Evolutionary conservation across 1,284 basidiomycete genomes (phyloP), one percentile per base, ranked within the genome.

Genomic region (Sutorius eximius): DNA sequence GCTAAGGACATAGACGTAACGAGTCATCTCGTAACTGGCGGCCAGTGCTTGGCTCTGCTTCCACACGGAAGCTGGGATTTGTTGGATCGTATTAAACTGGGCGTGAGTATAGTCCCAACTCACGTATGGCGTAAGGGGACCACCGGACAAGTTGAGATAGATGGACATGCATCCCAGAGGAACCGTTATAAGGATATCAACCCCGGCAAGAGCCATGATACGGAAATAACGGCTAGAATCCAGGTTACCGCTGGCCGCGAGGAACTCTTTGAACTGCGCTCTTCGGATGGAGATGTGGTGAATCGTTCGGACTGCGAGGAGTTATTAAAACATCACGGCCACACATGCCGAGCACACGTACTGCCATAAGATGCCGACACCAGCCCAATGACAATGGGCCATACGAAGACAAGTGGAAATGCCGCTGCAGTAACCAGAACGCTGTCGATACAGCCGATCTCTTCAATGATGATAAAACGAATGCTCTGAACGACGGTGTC

Each of bases 101-200:
- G 46, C 66, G 61, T 90, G 88, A 0, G 79, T 80, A 58, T 80
- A 68, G 0, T 59, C 75, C 84, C 85, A 88, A 40, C 68, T 75
- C 30, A 72, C 67, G 27, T 82, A 87, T 0, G 81, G 77, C 0
- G 61, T 32, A 3, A 82, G 48, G 1, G 63, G 57, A 0, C 56
- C 44, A 9, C 56, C 41, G 2, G 54, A 27, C 37, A 62, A n/a
- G 56, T 73, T 71, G 53, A 59, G n/a, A 44, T 64, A 67, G 12
- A 78, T 60, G 18, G 55, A 42, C 42, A 63, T 68, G 15, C 51
- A 51, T 16, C 50, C 59, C 7, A 79, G 38, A 5, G 75, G 74
- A 9, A 74, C 37, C 0, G 69, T 70, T 58, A 61, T 69, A 3
- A 73, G 0, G 12, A 77, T 51, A 34, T 77, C 79, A 4, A 70